Evolutionary conservation across 1,139 yeast genomes (phyloP).

Genomic region (Candida tropicalis): DNA sequence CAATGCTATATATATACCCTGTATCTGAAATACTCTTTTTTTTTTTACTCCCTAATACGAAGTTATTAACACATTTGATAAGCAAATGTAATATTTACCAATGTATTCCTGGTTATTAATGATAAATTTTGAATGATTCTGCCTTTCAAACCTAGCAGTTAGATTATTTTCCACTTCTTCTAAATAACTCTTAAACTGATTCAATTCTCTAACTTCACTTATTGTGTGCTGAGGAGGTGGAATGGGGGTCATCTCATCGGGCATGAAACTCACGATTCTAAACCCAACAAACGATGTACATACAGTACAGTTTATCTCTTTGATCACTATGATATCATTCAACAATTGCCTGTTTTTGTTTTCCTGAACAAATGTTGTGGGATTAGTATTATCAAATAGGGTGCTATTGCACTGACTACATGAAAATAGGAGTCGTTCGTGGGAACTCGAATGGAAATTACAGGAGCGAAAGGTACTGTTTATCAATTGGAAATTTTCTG

Average conservation of each 20-base stretch:
- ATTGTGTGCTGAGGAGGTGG: conserved; percentile 2
- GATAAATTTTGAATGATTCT: conserved; percentile 7
- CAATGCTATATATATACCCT: too few relatives aligned
- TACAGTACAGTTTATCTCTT: conserved; percentile 17
- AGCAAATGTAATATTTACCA: conserved; percentile 10
- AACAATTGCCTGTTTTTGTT: conserved; percentile 12
- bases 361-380: conserved; percentile 10
- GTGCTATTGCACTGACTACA: conserved; percentile 19
- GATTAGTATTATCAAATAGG: conserved; percentile 12
- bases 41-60: not conserved
- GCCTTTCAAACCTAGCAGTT: conserved; percentile 10
- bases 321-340: conserved; percentile 13
- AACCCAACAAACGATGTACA: conserved; percentile 22
- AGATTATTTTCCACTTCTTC: conserved; percentile 18
- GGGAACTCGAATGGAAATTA: not conserved
- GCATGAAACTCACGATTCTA: conserved; percentile 16
- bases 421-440: not conserved
- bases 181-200: conserved; percentile 15
- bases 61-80: conserved; percentile 4
- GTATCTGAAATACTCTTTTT: too few relatives aligned
- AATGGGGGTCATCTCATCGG: not conserved
- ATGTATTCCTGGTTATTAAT: conserved; percentile 9
- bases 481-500: conserved; percentile 7
- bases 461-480: not conserved
- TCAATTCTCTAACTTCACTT: conserved; percentile 10